Base-by-base conservation (phyloP, 345 rosid species). In the Moringa oleifera region DNA sequence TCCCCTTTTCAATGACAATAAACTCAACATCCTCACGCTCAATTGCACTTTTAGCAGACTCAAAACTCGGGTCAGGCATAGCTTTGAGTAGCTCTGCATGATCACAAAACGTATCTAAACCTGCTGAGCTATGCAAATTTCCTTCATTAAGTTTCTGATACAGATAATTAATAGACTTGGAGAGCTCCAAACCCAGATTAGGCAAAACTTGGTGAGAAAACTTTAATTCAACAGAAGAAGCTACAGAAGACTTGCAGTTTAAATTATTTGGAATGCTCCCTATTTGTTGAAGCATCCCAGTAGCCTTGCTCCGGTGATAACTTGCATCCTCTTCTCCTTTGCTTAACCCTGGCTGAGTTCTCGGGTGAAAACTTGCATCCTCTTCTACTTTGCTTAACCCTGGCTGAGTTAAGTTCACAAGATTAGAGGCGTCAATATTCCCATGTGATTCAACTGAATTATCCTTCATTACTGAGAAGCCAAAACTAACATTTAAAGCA, bases 151-250 rank as follows among this genome's bases (percentile, higher is more conserved):
- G 41, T 74, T 85, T 87, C 72, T 64, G 74, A 75, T 74, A 64
- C 62, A 77, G 71, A 46, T 52, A 49, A 64, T 72, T 56, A 13
- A 72, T 72, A 22, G 82, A 74, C 59, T 65, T 60, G 23, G 73
- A 66, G 20, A 56, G 65, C 23, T 75, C 73, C 36, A 79, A 66
- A 51, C 77, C 93, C 16, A 78, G 85, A 68, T 58, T 20, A 5
- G 91, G 89, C 61, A 85, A 60, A 70, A 87, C 80, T 77, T 89
- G 87, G 61, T 80, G 95, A 61, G 73, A 89, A 91, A 78, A 87
- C 95, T 79, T 85, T 85, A 59, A 87, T 63, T 79, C 93, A 17
- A 67, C 66, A 25, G 83, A 64, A 15, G 68, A 47, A 17, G 58
- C 68, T 57, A 7, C 62, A 62, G 71, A 64, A 61, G 83, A 66